Percentiles rank a stretch among this genome's conserved stretches.
These are phyloP conservation scores for Ascosphaera pollenicola DNA, from an alignment of 2,329 filamentous ascomycete genomes.

Conservation along the genomic window DNA sequence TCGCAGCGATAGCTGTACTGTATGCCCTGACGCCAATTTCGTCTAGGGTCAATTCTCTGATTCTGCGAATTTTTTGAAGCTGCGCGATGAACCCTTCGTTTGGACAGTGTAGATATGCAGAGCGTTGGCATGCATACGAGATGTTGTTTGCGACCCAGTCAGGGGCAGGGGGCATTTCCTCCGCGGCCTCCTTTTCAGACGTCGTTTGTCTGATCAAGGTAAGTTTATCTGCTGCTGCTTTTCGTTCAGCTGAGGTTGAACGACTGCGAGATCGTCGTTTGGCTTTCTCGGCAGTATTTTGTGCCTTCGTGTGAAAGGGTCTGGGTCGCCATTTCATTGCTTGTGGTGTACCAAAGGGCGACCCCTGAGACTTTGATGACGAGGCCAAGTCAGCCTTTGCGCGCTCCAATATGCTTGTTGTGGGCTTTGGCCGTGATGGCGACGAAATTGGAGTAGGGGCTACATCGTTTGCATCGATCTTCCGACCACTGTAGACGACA, in stretches of 20 bases:
- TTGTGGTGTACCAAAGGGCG: constrained; percentile 2
- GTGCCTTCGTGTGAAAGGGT: constrained; percentile 1
- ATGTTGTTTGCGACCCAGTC: constrained; percentile 42
- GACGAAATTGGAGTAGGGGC: background rate
- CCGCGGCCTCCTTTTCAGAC: constrained; percentile 46
- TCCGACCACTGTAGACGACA: constrained; percentile 27
- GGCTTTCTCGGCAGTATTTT: background rate
- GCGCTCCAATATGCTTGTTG: constrained; percentile 27
- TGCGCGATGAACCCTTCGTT: constrained; percentile 56
- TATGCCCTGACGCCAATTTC: constrained; percentile 68
- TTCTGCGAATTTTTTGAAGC: constrained; percentile 50
- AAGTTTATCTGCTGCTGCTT: background rate
- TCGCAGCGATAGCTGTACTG: constrained; percentile 59
- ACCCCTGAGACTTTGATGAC: constrained; percentile 3
- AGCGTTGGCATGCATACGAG: constrained; percentile 60
- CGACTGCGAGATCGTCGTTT: background rate
- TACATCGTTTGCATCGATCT: constrained; percentile 1
- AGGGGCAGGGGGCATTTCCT: constrained; percentile 41
- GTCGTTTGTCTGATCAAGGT: constrained; percentile 34
- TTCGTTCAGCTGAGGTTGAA: background rate
- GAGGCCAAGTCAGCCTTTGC: constrained; percentile 27
- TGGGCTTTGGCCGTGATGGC: background rate
- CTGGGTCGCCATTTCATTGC: constrained; percentile 1
- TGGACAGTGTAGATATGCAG: constrained; percentile 44
- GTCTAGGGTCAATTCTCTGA: constrained; percentile 50